Percentiles rank a stretch among this genome's conserved stretches.
Conservation (phyloP, 768 basidiomycete genomes). For the Leccinum obscurum region DNA sequence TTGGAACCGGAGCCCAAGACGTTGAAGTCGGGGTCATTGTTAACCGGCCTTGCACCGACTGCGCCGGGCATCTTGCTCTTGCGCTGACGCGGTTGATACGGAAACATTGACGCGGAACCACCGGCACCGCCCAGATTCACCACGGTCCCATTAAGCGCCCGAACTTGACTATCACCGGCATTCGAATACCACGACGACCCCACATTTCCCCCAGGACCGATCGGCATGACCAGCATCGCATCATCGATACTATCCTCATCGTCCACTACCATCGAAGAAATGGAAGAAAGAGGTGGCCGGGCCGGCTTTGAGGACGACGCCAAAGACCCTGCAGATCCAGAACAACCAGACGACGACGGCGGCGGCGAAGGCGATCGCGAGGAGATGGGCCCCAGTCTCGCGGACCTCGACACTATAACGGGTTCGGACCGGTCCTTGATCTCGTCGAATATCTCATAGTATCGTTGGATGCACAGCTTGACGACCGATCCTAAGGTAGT, state of each 20-base stretch:
- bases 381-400: conserved; percentile 2
- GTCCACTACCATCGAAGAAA: conserved; percentile 37
- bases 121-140: conserved; percentile 29
- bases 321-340: conserved; percentile 1
- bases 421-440: conserved; percentile 70
- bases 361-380: conserved; percentile 33
- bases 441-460: conserved; percentile 87
- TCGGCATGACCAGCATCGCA: conserved; percentile 71
- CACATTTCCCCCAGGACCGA: conserved; percentile 43
- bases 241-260: conserved; percentile 79
- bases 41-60: conserved; percentile 35
- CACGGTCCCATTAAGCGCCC: background rate
- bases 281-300: conserved; percentile 11
- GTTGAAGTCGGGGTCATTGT: conserved; percentile 28
- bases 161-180: conserved; percentile 10
- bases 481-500: conserved; percentile 72
- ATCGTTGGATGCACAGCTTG: conserved; percentile 76
- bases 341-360: conserved; percentile 22
- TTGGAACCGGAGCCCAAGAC: conserved; percentile 23
- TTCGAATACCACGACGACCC: conserved; percentile 9
- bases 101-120: conserved; percentile 9
- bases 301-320: conserved; percentile 22
- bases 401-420: conserved; percentile 29
- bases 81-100: conserved; percentile 45
- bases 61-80: conserved; percentile 24